These are phyloP conservation scores for Rhizoctonia solani DNA, from an alignment of 1,284 basidiomycete species.

Conservation along the genomic window DNA sequence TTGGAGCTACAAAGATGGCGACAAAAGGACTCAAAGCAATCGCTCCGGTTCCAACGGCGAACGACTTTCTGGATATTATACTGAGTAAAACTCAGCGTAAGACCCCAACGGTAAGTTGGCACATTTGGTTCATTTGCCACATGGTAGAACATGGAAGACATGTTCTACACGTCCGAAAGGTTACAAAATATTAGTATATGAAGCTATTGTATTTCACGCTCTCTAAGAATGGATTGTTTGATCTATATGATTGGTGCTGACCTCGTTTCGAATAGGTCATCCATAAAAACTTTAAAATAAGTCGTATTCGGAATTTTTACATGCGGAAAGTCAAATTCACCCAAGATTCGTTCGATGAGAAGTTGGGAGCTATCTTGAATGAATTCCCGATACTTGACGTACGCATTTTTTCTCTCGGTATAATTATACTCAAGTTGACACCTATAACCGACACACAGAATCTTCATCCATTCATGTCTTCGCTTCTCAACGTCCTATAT, in stretches of 20 bases:
- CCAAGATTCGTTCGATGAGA: slow-evolving; percentile 96
- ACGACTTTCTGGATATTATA: slow-evolving; percentile 94
- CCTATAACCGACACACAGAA: slow-evolving; percentile 58
- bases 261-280: slow-evolving; percentile 63
- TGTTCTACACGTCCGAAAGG: no score
- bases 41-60: slow-evolving; percentile 93
- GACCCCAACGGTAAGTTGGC: slow-evolving; percentile 81
- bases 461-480: slow-evolving; percentile 91
- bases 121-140: background rate
- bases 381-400: slow-evolving; percentile 98
- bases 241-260: background rate
- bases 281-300: slow-evolving; percentile 99
- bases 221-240: background rate
- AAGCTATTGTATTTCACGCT: no score
- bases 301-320: slow-evolving; percentile 91
- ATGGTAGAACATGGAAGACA: no score
- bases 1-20: slow-evolving; percentile 59
- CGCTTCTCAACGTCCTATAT: slow-evolving; percentile 93
- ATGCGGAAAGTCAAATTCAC: slow-evolving; percentile 99
- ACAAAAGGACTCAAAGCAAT: slow-evolving; percentile 92
- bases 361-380: slow-evolving; percentile 88
- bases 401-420: no score
- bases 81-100: slow-evolving; percentile 94
- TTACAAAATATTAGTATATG: no score
- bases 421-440: background rate